Evolutionary conservation across 345 rosid species (phyloP).

Genomic region (Microcos paniculata): DNA sequence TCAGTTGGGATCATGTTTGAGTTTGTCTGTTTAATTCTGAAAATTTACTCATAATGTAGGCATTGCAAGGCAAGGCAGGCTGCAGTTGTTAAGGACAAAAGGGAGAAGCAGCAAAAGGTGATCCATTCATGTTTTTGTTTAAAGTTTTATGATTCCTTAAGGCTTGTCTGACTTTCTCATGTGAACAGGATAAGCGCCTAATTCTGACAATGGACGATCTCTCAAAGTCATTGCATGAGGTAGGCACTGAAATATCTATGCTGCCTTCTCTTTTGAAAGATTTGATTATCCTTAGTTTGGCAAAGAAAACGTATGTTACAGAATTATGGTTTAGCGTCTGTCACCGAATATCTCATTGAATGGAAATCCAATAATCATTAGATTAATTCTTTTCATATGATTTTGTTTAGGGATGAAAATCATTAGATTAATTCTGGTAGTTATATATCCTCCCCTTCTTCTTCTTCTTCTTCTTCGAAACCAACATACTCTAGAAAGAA

Average conservation of each 20-base stretch:
- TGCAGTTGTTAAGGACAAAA: constrained; percentile 84
- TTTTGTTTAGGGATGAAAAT: too few relatives aligned
- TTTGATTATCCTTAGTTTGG: neutral
- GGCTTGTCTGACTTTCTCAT: constrained; percentile 19
- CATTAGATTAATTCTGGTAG: neutral
- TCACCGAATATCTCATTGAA: neutral
- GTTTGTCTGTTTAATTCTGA: neutral
- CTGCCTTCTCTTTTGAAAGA: neutral
- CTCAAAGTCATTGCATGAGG: constrained; percentile 86
- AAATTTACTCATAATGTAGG: neutral
- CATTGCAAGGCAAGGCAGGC: constrained; percentile 94
- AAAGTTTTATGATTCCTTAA: neutral
- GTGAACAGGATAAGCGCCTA: constrained; percentile 77
- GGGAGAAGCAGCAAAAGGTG: constrained; percentile 94
- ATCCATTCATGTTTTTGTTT: neutral
- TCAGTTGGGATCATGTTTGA: neutral
- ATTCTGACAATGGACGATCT: constrained; percentile 92
- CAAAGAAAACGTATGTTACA: neutral
- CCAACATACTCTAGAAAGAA: neutral
- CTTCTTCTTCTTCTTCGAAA: neutral
- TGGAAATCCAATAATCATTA: neutral
- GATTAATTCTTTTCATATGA: neutral
- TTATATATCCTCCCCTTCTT: neutral
- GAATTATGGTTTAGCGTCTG: neutral
- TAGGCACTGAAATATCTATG: constrained; percentile 25